These are phyloP conservation scores for Colletotrichum sp. DNA, from an alignment of 2,329 filamentous ascomycete genomes.

Conservation along the genomic window DNA sequence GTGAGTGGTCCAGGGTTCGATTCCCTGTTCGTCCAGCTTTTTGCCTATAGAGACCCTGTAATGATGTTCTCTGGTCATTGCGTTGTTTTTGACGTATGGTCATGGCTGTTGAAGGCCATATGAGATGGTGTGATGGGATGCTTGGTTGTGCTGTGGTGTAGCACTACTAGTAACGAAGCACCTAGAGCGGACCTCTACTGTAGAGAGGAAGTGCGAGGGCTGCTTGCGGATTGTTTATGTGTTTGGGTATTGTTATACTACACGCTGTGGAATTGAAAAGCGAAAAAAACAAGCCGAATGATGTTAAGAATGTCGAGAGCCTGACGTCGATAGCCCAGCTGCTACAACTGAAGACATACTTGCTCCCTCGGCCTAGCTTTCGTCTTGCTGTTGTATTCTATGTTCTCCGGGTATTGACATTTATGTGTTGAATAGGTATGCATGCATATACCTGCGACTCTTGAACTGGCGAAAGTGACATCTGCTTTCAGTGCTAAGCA, in stretches of 20 bases:
- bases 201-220: not conserved
- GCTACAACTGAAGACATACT: not conserved
- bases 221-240: not conserved
- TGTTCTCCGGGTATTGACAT: not conserved
- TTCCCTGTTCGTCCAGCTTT: slow-evolving; percentile 13
- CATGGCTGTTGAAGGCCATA: not conserved
- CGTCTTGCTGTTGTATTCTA: not conserved
- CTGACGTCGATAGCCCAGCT: not conserved
- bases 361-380: not conserved
- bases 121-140: not conserved
- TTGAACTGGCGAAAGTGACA: not conserved
- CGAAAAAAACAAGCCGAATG: not conserved
- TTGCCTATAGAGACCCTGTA: not conserved
- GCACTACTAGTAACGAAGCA: not conserved
- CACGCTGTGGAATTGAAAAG: not conserved
- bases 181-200: not conserved
- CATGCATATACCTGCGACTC: not conserved
- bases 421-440: not conserved
- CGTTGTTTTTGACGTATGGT: not conserved
- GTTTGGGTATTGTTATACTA: not conserved
- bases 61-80: not conserved
- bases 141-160: not conserved
- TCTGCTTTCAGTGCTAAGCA: not conserved
- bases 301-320: not conserved
- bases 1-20: slow-evolving; percentile 13